Conservation (phyloP, 176 grass and related monocot species). For the Chloris gayana region DNA sequence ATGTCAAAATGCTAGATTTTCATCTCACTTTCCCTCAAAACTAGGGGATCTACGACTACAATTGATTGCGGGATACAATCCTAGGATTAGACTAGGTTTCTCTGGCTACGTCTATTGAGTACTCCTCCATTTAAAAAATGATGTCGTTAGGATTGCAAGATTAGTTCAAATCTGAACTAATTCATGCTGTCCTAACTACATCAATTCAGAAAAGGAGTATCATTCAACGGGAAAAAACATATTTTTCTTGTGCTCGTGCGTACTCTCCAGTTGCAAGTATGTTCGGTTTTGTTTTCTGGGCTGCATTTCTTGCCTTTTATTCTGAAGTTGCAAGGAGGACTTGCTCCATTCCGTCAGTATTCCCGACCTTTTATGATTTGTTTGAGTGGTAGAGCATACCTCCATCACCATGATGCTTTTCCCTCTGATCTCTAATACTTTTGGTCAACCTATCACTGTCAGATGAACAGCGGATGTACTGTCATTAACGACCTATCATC, state of each 20-base stretch:
- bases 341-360: not conserved
- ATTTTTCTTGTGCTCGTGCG: not conserved
- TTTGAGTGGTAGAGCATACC: not conserved
- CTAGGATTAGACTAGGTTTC: not conserved
- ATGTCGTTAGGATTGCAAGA: no score
- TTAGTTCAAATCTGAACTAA: no score
- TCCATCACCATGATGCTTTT: not conserved
- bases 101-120: not conserved
- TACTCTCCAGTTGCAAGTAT: not conserved
- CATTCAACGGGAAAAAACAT: not conserved
- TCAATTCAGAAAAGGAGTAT: no score
- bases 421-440: not conserved
- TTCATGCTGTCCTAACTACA: no score
- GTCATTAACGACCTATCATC: not conserved
- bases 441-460: not conserved
- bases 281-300: not conserved
- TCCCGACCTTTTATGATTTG: not conserved
- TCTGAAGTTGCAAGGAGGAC: not conserved
- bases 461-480: not conserved
- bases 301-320: not conserved
- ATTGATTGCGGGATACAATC: not conserved
- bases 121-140: no score
- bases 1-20: not conserved
- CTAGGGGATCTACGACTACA: not conserved
- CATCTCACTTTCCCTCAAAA: not conserved